phyloP scores from a whole-genome alignment of 2,329 filamentous ascomycete species.

The Neonectria punicea region DNA sequence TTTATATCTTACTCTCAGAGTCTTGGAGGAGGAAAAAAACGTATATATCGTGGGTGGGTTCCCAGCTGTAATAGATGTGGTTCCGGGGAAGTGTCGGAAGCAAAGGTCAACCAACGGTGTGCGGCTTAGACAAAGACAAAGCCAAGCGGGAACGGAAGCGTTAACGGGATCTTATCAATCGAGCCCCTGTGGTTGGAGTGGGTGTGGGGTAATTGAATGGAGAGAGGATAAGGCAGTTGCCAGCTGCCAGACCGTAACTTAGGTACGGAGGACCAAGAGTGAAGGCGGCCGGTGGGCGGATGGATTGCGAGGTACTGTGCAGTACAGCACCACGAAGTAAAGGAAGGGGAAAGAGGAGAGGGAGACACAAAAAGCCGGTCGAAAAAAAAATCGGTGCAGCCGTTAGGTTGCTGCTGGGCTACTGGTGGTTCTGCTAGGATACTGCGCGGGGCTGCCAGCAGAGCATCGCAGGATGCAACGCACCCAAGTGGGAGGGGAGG shows the following conservation, averaged over 20 bases:
- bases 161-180: constrained; percentile 44
- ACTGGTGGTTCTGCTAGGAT: constrained; percentile 41
- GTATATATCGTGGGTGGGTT: constrained; percentile 38
- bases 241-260: constrained; percentile 19
- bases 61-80: constrained; percentile 2
- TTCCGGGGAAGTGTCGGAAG: constrained; percentile 14
- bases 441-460: constrained; percentile 47
- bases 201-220: constrained; percentile 42
- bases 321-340: constrained; percentile 24
- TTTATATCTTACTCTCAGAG: constrained; percentile 17
- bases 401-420: constrained; percentile 35
- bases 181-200: constrained; percentile 38
- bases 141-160: constrained; percentile 22
- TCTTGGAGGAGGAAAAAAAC: constrained; percentile 32
- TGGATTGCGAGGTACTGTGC: constrained; percentile 21
- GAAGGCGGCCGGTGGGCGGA: background rate
- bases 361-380: constrained; percentile 40
- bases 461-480: constrained; percentile 48
- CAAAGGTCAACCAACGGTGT: constrained; percentile 7
- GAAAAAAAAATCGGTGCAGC: constrained; percentile 30
- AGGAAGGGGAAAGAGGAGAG: constrained; percentile 29
- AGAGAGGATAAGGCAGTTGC: constrained; percentile 31
- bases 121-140: constrained; percentile 19
- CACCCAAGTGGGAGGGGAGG: constrained; percentile 40
- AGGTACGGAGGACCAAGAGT: constrained; percentile 5